phyloP scores from a whole-genome alignment of 1,284 basidiomycete genomes.

The Tetrapyrgos nigripes region DNA sequence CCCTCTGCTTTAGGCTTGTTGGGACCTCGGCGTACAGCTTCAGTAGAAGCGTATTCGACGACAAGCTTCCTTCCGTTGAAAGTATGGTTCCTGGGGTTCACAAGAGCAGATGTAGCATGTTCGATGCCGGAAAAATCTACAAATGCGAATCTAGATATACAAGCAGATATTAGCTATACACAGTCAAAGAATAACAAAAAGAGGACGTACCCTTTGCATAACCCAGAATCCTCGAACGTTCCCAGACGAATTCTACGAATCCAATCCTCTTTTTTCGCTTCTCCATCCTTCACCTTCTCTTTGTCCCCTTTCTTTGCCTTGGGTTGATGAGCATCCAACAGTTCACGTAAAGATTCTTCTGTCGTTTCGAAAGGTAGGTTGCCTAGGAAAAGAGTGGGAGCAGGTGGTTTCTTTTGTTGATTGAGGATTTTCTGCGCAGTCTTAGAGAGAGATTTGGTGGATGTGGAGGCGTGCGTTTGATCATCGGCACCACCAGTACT shows the following conservation, averaged over 20 bases:
- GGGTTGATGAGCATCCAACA: slow-evolving; percentile 72
- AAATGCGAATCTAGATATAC: slow-evolving; percentile 82
- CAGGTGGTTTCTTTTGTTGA: slow-evolving; percentile 85
- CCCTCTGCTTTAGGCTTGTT: slow-evolving; percentile 37
- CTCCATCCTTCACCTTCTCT: slow-evolving; percentile 33
- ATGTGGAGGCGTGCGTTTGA: slow-evolving; percentile 33
- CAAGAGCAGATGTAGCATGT: slow-evolving; percentile 83
- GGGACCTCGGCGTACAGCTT: slow-evolving; percentile 79
- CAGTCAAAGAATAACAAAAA: neutral
- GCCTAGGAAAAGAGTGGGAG: slow-evolving; percentile 86
- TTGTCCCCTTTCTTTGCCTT: slow-evolving; percentile 33
- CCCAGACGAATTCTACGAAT: slow-evolving; percentile 92
- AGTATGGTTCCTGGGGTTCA: slow-evolving; percentile 85
- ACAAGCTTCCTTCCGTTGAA: slow-evolving; percentile 86
- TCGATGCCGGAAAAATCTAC: slow-evolving; percentile 87
- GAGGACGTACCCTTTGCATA: slow-evolving; percentile 87
- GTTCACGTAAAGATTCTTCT: slow-evolving; percentile 73
- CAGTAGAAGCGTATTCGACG: slow-evolving; percentile 88
- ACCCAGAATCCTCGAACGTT: slow-evolving; percentile 93
- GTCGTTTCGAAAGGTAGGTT: slow-evolving; percentile 90
- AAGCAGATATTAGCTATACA: neutral
- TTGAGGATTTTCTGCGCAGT: slow-evolving; percentile 84
- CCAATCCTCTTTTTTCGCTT: slow-evolving; percentile 56
- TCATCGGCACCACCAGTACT: slow-evolving; percentile 32
- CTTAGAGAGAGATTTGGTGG: slow-evolving; percentile 64